Evolutionary conservation across 1,284 basidiomycete genomes (phyloP), one percentile per base, ranked within the genome.

Genomic region (Volvariella surrecta): DNA sequence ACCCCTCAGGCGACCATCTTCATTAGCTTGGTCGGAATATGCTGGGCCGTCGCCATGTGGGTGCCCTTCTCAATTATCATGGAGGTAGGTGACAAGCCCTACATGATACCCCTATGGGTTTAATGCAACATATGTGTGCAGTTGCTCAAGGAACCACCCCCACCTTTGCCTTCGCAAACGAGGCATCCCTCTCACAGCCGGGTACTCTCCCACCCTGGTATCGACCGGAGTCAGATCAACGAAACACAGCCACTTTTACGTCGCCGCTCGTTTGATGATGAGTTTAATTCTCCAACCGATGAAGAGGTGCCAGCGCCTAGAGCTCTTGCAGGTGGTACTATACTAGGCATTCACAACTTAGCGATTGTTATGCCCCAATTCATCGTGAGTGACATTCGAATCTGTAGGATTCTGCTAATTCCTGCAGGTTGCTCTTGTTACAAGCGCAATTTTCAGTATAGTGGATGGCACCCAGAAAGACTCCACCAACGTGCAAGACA

Each of bases 31-130:
- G 79, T 93, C 11, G 93, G 93, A 32, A 85, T 96, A 32, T 90
- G 85, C 58, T 97, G 93, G 93, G 89, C 91, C 1, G 87, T 96
- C 17, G 89, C 91, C 11, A 91, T 89, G 65, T 96, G 92, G 92
- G 89, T 89, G 43, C 82, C 85, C 2, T 88, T 87, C 50, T 83
- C 88, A 11, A 91, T 94, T 56, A 89, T 94, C 60, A 94, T 94
- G 91, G 90, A 92, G 77, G 89, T 79, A 49, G 46, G 73, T 55
- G 15, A 8, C 2, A 16, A 22, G 37, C 22, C 44, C 19, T 21
- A 28, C 9, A 3, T 35, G n/a, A 28, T 28, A 11, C n/a, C 32
- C 22, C 3, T 13, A 32, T 37, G 38, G 22, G 19, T 32, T 42
- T 22, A 40, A 44, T n/a, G n/a, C n/a, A n/a, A 46, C 42, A 32